phyloP scores from a whole-genome alignment of 768 basidiomycete species.

The Lactarius indigo region DNA sequence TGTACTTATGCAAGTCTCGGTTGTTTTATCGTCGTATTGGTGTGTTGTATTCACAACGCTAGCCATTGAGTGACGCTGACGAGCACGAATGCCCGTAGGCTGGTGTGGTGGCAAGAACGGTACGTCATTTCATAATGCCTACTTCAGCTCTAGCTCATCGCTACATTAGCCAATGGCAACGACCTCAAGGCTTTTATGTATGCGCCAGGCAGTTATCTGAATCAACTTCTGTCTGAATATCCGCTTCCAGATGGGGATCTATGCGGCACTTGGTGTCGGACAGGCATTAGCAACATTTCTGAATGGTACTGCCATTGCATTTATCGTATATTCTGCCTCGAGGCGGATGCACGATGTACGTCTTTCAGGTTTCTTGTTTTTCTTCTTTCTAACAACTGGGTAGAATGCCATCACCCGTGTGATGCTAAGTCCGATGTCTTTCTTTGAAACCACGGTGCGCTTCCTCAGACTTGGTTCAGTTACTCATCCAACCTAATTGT shows the following conservation, averaged over 20 bases:
- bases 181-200: constrained; percentile 68
- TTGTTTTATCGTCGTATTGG: constrained; percentile 78
- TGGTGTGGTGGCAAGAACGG: constrained; percentile 83
- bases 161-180: constrained; percentile 48
- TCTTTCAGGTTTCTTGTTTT: not conserved
- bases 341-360: constrained; percentile 57
- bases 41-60: constrained; percentile 31
- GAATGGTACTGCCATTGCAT: constrained; percentile 60
- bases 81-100: constrained; percentile 38
- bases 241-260: constrained; percentile 67
- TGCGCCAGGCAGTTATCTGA: constrained; percentile 27
- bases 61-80: constrained; percentile 10
- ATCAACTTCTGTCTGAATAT: not conserved
- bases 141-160: constrained; percentile 19
- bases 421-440: constrained; percentile 84
- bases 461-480: not conserved
- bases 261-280: constrained; percentile 65
- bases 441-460: constrained; percentile 80
- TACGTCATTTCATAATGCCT: constrained; percentile 31
- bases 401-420: constrained; percentile 63
- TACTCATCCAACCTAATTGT: constrained; percentile 23
- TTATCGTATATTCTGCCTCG: constrained; percentile 77
- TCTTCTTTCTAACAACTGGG: not conserved
- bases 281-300: constrained; percentile 68
- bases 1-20: constrained; percentile 62